These are phyloP conservation scores for Porphyrellus cyaneotinctus DNA, from an alignment of 768 basidiomycete genomes.

Conservation along the genomic window DNA sequence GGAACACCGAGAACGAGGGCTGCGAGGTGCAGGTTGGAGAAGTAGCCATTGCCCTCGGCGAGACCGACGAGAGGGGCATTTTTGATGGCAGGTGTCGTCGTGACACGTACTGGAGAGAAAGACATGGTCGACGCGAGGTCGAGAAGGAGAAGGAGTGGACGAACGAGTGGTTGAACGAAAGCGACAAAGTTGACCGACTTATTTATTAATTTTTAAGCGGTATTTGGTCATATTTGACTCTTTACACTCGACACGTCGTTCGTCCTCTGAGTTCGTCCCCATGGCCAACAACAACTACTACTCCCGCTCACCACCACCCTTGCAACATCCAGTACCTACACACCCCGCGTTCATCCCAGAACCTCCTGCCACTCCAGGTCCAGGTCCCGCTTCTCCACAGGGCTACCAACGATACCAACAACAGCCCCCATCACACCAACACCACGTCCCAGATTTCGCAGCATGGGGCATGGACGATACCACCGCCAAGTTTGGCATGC, in stretches of 20 bases:
- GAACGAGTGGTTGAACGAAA: constrained; percentile 13
- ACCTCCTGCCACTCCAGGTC: constrained; percentile 67
- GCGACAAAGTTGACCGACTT: neutral
- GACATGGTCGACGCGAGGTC: constrained; percentile 34
- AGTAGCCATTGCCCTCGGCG: constrained; percentile 81
- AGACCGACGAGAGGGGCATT: constrained; percentile 81
- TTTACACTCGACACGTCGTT: no score
- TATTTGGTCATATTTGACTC: constrained; percentile 19
- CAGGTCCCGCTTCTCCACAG: constrained; percentile 64
- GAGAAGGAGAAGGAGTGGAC: constrained; percentile 10
- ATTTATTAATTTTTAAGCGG: constrained; percentile 13
- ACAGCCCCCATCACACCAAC: constrained; percentile 36
- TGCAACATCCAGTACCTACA: constrained; percentile 85
- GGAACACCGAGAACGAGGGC: constrained; percentile 75
- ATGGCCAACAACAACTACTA: constrained; percentile 37
- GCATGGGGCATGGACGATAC: constrained; percentile 89
- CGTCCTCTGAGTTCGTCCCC: no score
- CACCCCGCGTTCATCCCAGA: constrained; percentile 85
- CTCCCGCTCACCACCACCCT: constrained; percentile 66
- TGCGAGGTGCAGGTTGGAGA: constrained; percentile 79
- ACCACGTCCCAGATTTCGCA: constrained; percentile 44
- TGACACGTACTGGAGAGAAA: constrained; percentile 50
- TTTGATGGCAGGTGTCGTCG: constrained; percentile 73
- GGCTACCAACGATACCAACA: constrained; percentile 36
- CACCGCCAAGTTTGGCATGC: constrained; percentile 95